Base-by-base conservation (phyloP, 345 rosid genomes). In the Populus tremula region DNA sequence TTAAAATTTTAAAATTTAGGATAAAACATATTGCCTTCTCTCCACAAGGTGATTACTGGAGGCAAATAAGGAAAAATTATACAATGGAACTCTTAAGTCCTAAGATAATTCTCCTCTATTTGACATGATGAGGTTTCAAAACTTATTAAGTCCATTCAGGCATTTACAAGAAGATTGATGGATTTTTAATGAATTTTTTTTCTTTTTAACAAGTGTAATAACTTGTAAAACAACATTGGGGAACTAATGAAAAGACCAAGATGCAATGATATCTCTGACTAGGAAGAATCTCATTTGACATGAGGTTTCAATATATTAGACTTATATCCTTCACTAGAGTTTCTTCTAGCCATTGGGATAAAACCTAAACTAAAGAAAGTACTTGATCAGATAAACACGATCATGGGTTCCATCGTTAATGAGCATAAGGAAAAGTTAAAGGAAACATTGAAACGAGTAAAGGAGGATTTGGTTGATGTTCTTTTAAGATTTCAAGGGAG, bases 31-130 rank as follows among this genome's bases (percentile, higher is more conserved):
- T 76, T 62, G 82, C 67, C 41, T 68, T 79, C 45, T 43, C 69
- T 25, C 74, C 70, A 6, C 25, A 53, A 35, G 82, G 82, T 17
- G 74, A 74, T 21, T 74, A 79, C 62, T 79, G 72, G 77, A 79
- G 56, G 62, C 73, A 79, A 49, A 79, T 79, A 69, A 73, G 65
- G 27, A 73, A 20, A 11, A 5, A 56, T 29, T 67, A 62, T 61
- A 56, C 43, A 12, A 73, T 68, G 0, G 70, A 79, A 59, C 77
- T 79, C 21, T 31, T 73, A 6, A 72, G 64, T 2, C 68, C 74
- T 9, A 79, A 62, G 35, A 67, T 56, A 69, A 11, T 79, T 73
- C 20, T 9, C 56, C 1, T 14, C 36, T 9, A 16, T 74, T 69
- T 66, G 71, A 25, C 69, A 74, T 21, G 54, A 45, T 2, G 78